Conservation (phyloP, 75 land plant genomes). For the Selaginella moellendorffii region DNA sequence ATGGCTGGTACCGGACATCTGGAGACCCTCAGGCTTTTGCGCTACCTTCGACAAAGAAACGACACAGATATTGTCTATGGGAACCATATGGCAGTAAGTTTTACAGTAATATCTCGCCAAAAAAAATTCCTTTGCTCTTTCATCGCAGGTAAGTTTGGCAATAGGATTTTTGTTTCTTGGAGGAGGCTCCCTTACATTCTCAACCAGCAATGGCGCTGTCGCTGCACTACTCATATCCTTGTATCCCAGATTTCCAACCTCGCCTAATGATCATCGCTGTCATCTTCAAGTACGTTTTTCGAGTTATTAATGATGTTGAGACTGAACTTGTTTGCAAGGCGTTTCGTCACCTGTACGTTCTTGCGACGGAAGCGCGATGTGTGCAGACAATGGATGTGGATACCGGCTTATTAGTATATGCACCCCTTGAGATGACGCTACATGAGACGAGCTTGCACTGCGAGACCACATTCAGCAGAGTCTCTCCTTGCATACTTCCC, state of each 20-base stretch:
- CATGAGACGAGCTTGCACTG: conserved; percentile 47
- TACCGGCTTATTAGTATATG: conserved; percentile 86
- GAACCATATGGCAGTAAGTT: conserved; percentile 83
- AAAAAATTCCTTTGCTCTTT: neutral
- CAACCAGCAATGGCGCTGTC: conserved; percentile 71
- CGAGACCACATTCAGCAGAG: conserved; percentile 78
- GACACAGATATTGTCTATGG: conserved; percentile 75
- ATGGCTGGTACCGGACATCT: conserved; percentile 99
- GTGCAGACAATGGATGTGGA: conserved; percentile 96
- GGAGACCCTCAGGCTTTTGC: conserved; percentile 57
- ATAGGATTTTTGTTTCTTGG: conserved; percentile 98
- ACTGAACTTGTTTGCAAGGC: conserved; percentile 37
- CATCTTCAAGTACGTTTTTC: conserved; percentile 65
- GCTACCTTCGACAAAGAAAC: conserved; percentile 62
- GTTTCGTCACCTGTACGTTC: conserved; percentile 86
- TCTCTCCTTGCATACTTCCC: conserved; percentile 90
- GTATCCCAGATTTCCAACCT: conserved; percentile 87
- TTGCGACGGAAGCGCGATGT: conserved; percentile 92
- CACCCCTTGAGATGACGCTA: conserved; percentile 76
- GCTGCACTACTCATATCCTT: conserved; percentile 86
- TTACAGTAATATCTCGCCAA: neutral
- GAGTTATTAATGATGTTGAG: too few relatives aligned
- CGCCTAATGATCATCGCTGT: conserved; percentile 91
- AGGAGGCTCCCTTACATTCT: conserved; percentile 80
- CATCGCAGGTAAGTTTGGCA: conserved; percentile 72